A percentile compares a stretch with the other conserved stretches of the same genome.
phyloP scores from a whole-genome alignment of 331 rosid species.

The Erythrophleum ivorense region DNA sequence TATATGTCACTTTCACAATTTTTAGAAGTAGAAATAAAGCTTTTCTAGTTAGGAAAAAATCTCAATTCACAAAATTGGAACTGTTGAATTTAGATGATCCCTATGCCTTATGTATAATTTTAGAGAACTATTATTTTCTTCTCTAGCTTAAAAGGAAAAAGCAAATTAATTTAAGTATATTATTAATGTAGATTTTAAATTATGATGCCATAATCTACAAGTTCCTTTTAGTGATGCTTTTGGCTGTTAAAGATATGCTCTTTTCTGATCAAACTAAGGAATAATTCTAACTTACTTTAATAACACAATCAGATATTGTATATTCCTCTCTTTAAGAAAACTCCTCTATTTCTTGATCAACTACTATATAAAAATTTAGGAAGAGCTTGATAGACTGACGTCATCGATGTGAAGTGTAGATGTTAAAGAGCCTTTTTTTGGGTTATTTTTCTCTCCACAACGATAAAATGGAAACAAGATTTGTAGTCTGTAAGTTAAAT shows the following conservation, averaged over 20 bases:
- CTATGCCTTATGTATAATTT: neutral
- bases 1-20: constrained; percentile 28
- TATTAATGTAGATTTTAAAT: neutral
- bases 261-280: constrained; percentile 51
- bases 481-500: too few relatives aligned
- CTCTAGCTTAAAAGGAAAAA: constrained; percentile 19
- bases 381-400: neutral
- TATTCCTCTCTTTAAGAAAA: constrained; percentile 40
- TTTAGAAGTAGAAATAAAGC: neutral
- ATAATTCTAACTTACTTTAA: constrained; percentile 39
- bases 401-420: neutral
- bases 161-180: constrained; percentile 6
- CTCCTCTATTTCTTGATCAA: neutral
- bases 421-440: neutral
- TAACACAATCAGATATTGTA: constrained; percentile 34
- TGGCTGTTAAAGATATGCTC: constrained; percentile 49
- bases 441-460: neutral
- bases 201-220: neutral
- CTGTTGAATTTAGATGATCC: neutral
- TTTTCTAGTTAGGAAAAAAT: neutral
- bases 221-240: neutral
- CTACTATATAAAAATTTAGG: neutral
- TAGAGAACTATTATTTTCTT: constrained; percentile 23
- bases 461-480: neutral
- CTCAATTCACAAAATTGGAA: neutral